Conservation (phyloP, 1,284 basidiomycete species). For the Clitocybe nebularis region DNA sequence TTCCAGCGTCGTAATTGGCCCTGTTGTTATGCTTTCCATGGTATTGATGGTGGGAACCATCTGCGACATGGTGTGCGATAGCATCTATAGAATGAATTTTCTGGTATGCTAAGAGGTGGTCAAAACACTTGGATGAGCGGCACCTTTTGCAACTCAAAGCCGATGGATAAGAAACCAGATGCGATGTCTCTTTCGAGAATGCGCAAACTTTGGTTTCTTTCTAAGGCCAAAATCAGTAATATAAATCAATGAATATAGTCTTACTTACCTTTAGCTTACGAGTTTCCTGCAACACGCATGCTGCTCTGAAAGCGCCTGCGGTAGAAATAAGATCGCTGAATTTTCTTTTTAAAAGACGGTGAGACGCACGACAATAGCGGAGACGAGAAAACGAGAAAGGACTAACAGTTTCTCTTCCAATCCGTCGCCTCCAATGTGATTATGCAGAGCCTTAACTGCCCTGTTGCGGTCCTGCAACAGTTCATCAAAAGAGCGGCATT, state of each 20-base stretch:
- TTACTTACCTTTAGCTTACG: constrained; percentile 17
- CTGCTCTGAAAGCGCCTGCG: constrained; percentile 32
- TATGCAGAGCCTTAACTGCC: constrained; percentile 23
- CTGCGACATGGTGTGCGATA: constrained; percentile 29
- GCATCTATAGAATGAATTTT: constrained; percentile 52
- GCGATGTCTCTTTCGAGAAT: constrained; percentile 14
- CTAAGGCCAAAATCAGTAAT: too few relatives aligned
- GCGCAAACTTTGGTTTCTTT: constrained; percentile 17
- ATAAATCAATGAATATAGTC: too few relatives aligned
- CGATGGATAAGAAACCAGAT: constrained; percentile 22
- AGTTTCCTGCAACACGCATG: constrained; percentile 25
- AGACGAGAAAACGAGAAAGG: background rate
- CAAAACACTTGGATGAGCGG: constrained; percentile 46
- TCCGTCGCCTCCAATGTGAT: background rate
- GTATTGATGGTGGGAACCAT: constrained; percentile 31
- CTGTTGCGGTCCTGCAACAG: constrained; percentile 27
- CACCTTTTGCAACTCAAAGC: constrained; percentile 46
- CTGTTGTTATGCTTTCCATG: constrained; percentile 42
- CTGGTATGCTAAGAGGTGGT: constrained; percentile 39
- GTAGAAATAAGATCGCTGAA: constrained; percentile 4
- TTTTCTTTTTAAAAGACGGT: background rate
- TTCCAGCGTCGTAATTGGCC: constrained; percentile 22
- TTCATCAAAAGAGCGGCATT: constrained; percentile 40
- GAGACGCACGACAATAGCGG: background rate
- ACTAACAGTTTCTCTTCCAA: constrained; percentile 4